A percentile compares a stretch with the other conserved stretches of the same genome.
Evolutionary conservation across 1,284 basidiomycete species (phyloP).

Genomic region (Heterobasidion annosum): DNA sequence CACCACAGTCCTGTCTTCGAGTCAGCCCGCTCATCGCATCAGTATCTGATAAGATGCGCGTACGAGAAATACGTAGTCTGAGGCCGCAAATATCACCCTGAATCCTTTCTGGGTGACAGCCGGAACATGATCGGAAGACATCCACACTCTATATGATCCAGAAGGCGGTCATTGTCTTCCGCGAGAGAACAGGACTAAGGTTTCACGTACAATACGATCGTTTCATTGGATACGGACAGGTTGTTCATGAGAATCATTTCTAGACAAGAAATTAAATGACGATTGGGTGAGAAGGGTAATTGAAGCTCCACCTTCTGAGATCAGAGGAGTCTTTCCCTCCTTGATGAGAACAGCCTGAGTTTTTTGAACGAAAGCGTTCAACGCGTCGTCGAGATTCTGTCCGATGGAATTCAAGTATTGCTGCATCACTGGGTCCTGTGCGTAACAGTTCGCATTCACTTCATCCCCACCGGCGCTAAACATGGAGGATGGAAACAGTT

Average conservation of each 20-base stretch:
- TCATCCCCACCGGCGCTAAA: constrained; percentile 83
- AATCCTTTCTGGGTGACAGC: constrained; percentile 38
- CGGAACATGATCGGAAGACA: constrained; percentile 32
- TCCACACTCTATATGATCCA: constrained; percentile 31
- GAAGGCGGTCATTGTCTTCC: background rate
- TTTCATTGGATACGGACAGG: constrained; percentile 53
- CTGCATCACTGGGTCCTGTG: constrained; percentile 49
- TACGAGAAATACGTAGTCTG: constrained; percentile 53
- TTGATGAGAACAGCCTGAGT: constrained; percentile 36
- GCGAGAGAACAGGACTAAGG: background rate
- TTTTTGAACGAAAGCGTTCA: constrained; percentile 50
- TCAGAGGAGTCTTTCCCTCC: constrained; percentile 47
- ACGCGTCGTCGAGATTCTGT: constrained; percentile 50
- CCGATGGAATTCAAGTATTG: constrained; percentile 35
- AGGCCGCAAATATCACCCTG: constrained; percentile 41
- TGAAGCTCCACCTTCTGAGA: constrained; percentile 50
- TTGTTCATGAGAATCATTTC: constrained; percentile 66
- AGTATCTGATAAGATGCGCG: constrained; percentile 7
- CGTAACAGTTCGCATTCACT: constrained; percentile 64
- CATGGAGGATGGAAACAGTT: constrained; percentile 45
- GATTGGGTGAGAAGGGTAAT: background rate
- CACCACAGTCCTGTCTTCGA: constrained; percentile 59
- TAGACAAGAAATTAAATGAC: constrained; percentile 13
- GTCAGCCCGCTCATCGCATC: background rate
- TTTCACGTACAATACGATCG: constrained; percentile 45